Conservation (phyloP, 2,329 filamentous ascomycete species). For the Juglanconis juglandina region DNA sequence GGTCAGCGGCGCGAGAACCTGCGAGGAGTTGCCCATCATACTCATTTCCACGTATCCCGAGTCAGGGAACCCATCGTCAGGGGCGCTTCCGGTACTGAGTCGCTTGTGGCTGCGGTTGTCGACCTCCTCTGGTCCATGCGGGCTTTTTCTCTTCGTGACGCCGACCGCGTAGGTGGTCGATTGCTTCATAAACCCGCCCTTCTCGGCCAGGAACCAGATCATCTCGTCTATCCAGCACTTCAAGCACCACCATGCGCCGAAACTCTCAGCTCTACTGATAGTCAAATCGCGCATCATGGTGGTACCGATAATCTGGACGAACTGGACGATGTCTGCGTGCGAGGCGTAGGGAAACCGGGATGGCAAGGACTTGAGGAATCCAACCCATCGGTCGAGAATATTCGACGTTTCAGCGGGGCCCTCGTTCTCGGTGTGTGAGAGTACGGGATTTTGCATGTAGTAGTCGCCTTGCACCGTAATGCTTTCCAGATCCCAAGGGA, state of each 20-base stretch:
- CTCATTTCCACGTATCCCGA: constrained; percentile 33
- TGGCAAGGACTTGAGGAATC: constrained; percentile 67
- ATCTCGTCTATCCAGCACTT: constrained; percentile 97
- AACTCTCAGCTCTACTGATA: constrained; percentile 72
- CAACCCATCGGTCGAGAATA: constrained; percentile 75
- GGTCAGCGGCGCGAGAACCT: constrained; percentile 49
- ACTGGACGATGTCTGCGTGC: constrained; percentile 70
- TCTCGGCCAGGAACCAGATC: constrained; percentile 83
- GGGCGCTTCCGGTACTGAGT: constrained; percentile 38
- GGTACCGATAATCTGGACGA: constrained; percentile 71
- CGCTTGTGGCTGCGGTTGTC: constrained; percentile 26
- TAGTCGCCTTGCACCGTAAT: constrained; percentile 59
- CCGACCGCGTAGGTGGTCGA: constrained; percentile 37
- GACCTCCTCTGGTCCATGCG: neutral
- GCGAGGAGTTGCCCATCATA: constrained; percentile 45
- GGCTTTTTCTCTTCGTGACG: constrained; percentile 18
- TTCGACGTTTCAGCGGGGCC: constrained; percentile 51
- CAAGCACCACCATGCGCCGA: constrained; percentile 91
- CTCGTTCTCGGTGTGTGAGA: constrained; percentile 34
- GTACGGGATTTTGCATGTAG: constrained; percentile 43
- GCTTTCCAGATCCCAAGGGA: constrained; percentile 63
- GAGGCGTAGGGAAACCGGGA: constrained; percentile 70
- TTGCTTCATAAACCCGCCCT: constrained; percentile 79
- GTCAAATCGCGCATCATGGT: constrained; percentile 79
- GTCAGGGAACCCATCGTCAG: constrained; percentile 34